These are phyloP conservation scores for Sarcodon sp. DNA, from an alignment of 768 basidiomycete species.

Conservation along the genomic window DNA sequence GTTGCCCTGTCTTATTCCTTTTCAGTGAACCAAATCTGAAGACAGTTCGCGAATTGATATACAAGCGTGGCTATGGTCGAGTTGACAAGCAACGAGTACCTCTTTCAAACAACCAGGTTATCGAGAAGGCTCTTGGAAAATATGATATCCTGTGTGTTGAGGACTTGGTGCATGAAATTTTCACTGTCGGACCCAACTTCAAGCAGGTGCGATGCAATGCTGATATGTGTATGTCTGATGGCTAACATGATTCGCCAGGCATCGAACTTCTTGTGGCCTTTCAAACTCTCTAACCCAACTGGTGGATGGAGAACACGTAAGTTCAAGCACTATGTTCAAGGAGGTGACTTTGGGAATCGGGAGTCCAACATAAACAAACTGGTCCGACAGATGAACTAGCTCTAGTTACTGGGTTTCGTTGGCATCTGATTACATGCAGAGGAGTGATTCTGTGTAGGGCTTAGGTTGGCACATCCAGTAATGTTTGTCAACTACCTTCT, in stretches of 20 bases:
- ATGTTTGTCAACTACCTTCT: slow-evolving; percentile 6
- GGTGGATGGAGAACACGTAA: slow-evolving; percentile 97
- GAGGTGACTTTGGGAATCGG: slow-evolving; percentile 96
- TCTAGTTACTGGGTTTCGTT: not conserved
- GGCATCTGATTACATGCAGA: slow-evolving; percentile 2
- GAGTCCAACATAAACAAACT: slow-evolving; percentile 97
- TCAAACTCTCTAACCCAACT: slow-evolving; percentile 98
- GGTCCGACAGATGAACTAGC: slow-evolving; percentile 86
- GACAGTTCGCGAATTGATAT: slow-evolving; percentile 91
- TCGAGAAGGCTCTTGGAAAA: slow-evolving; percentile 84
- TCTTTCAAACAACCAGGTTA: slow-evolving; percentile 84
- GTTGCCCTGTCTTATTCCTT: not conserved
- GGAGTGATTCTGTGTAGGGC: slow-evolving; percentile 8
- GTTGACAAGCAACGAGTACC: slow-evolving; percentile 96
- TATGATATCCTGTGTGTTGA: slow-evolving; percentile 94
- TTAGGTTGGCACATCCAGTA: slow-evolving; percentile 12
- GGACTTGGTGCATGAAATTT: slow-evolving; percentile 95
- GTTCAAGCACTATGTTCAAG: slow-evolving; percentile 94
- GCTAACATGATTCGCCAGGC: slow-evolving; percentile 29
- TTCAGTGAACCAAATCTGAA: slow-evolving; percentile 90
- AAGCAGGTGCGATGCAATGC: slow-evolving; percentile 59
- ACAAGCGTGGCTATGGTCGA: slow-evolving; percentile 99
- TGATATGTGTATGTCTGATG: not conserved
- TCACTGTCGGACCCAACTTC: slow-evolving; percentile 95
- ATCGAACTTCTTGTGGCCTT: slow-evolving; percentile 97